Evolutionary conservation across 2,329 filamentous ascomycete species (phyloP), one percentile per base, ranked within the genome.

Genomic region (Monosporascus sp.): DNA sequence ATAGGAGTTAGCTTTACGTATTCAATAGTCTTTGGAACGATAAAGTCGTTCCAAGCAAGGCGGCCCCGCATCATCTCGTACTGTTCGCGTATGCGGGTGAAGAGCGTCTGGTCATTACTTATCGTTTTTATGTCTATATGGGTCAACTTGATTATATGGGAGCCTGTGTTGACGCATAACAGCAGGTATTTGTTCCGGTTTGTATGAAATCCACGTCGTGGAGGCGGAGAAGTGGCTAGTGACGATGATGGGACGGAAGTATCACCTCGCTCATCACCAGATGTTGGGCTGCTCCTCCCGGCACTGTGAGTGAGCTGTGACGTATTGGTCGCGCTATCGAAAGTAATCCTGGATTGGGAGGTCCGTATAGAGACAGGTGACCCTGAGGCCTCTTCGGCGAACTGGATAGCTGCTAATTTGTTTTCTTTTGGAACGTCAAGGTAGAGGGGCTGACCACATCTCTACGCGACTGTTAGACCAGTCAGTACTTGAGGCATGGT

Each of bases 121-220:
- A 58, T 39, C n/a, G 52, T 44, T 6, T 58, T 59, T 3, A 59
- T 45, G 25, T 60, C 58, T 11, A 60, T 54, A 17, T 59, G 59
- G 7, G 43, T 47, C 2, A 60, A 22, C 41, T 50, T 37, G 18
- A 58, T 54, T 20, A 37, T 20, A 50, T 45, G n/a, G n/a, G 22
- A 24, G 6, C 48, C 43, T 0, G 58, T 60, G 35, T 60, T 61
- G 20, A 61, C 58, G 38, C 56, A 60, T 6, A 61, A 50, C 6
- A 61, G 54, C 38, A 61, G 48, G 45, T 50, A 58, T 8, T 52
- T 53, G 18, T 58, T 60, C 8, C 52, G 56, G 6, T 56, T 56
- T 2, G 46, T 9, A 31, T 31, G 9, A 11, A 11, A 11, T 31
- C 27, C 9, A 11, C 9, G 39, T 5, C 52, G 46, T 18, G 58